Conservation (phyloP, 352 stramenopile genomes). For the Sclerospora graminicola region DNA sequence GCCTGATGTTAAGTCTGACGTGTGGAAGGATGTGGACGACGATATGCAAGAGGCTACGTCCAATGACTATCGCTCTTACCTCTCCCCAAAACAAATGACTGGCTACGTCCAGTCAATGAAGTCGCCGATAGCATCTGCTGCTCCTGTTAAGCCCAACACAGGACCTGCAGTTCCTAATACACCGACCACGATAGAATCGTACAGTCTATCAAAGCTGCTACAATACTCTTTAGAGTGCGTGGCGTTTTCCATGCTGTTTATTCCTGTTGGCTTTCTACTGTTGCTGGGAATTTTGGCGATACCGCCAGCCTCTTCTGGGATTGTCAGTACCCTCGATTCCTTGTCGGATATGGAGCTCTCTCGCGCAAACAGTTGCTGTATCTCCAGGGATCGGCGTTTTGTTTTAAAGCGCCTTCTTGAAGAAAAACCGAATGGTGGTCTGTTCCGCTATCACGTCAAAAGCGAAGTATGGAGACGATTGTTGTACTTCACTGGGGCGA, state of each 20-base stretch:
- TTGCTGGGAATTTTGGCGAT: conserved; percentile 52
- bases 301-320: conserved; percentile 32
- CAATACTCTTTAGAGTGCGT: conserved; percentile 49
- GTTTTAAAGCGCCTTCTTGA: conserved; percentile 49
- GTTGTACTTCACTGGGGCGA: conserved; percentile 53
- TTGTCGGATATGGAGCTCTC: conserved; percentile 70
- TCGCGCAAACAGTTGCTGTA: conserved; percentile 58
- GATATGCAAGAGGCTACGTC: conserved; percentile 19
- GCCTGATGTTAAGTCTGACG: conserved; percentile 15
- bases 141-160: conserved; percentile 15
- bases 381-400: conserved; percentile 34
- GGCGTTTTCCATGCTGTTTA: conserved; percentile 41
- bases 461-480: conserved; percentile 55
- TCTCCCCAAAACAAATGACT: conserved; percentile 45
- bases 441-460: conserved; percentile 53
- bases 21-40: conserved; percentile 30
- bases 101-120: conserved; percentile 17
- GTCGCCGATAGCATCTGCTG: conserved; percentile 13
- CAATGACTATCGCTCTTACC: conserved; percentile 37
- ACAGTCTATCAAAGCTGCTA: conserved; percentile 56
- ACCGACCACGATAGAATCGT: conserved; percentile 13
- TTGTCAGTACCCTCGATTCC: conserved; percentile 49
- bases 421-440: conserved; percentile 22
- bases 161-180: conserved; percentile 6
- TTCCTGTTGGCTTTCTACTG: conserved; percentile 44